These are phyloP conservation scores for Sanghuangporus weigelae DNA, from an alignment of 1,284 basidiomycete species.

Conservation along the genomic window DNA sequence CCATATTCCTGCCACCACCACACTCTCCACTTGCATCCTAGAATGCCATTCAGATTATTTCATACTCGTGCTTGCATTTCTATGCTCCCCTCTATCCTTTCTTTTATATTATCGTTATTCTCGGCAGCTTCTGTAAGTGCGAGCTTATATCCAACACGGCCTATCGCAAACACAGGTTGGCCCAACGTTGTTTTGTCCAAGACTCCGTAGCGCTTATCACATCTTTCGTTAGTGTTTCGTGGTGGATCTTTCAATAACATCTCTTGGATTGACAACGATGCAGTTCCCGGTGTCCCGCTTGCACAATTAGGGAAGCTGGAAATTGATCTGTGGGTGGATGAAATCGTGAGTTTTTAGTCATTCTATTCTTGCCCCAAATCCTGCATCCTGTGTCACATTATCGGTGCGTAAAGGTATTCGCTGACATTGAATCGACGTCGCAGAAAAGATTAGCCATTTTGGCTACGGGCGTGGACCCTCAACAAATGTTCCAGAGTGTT, in stretches of 20 bases:
- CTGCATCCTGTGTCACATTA: too few relatives aligned
- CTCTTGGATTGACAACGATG: slow-evolving; percentile 44
- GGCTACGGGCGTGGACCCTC: slow-evolving; percentile 32
- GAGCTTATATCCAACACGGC: slow-evolving; percentile 42
- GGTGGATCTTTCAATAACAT: slow-evolving; percentile 36
- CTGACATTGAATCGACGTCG: background rate
- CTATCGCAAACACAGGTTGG: slow-evolving; percentile 40
- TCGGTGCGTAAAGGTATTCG: background rate
- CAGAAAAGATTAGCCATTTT: slow-evolving; percentile 28
- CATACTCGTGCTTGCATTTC: background rate
- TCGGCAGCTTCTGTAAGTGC: background rate
- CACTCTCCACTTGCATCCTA: too few relatives aligned
- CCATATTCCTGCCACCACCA: too few relatives aligned
- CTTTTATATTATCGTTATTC: background rate
- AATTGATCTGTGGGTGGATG: slow-evolving; percentile 38
- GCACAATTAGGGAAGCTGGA: slow-evolving; percentile 33
- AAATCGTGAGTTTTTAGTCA: slow-evolving; percentile 30
- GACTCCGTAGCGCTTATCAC: background rate
- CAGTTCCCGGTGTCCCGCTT: slow-evolving; percentile 30
- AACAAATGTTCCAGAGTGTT: slow-evolving; percentile 20
- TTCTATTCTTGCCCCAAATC: background rate
- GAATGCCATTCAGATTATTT: too few relatives aligned
- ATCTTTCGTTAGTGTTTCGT: background rate
- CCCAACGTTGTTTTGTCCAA: background rate
- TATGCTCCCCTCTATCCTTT: background rate